These are phyloP conservation scores for Euphorbia celastroides DNA, from an alignment of 441 rosid species.

Conservation along the genomic window DNA sequence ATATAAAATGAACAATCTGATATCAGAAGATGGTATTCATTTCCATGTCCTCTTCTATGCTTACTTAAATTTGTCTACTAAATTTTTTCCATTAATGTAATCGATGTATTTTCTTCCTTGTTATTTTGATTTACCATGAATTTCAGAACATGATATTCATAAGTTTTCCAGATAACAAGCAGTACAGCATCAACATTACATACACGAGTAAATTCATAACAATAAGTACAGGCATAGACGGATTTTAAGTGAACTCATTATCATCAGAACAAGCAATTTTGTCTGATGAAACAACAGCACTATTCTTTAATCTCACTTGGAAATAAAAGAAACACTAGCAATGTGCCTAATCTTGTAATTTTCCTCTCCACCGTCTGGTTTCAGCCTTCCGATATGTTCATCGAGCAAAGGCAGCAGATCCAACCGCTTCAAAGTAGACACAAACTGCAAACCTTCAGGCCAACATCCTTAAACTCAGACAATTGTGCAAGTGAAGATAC, in stretches of 20 bases:
- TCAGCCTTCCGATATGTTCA: slow-evolving; percentile 30
- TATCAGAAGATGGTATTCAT: too few relatives aligned
- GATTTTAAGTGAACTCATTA: neutral
- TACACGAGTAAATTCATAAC: neutral
- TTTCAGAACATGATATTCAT: too few relatives aligned
- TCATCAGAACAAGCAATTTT: neutral
- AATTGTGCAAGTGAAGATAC: slow-evolving; percentile 31
- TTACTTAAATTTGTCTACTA: too few relatives aligned
- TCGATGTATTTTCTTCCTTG: too few relatives aligned
- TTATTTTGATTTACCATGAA: too few relatives aligned
- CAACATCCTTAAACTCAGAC: slow-evolving; percentile 29
- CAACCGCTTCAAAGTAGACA: slow-evolving; percentile 30
- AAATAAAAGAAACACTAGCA: slow-evolving; percentile 22
- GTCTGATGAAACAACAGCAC: slow-evolving; percentile 14
- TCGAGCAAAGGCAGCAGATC: slow-evolving; percentile 34
- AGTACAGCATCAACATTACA: neutral
- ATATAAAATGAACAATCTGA: too few relatives aligned
- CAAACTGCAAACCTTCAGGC: slow-evolving; percentile 41
- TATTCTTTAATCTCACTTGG: slow-evolving; percentile 13
- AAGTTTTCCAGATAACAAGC: too few relatives aligned
- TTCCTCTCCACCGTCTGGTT: slow-evolving; percentile 37
- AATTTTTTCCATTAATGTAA: too few relatives aligned
- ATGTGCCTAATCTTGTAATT: slow-evolving; percentile 36
- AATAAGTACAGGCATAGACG: too few relatives aligned
- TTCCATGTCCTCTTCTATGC: too few relatives aligned